These are phyloP conservation scores for Planoprotostelium fungivorum DNA, from an alignment of 78 protist genomes.

Conservation along the genomic window DNA sequence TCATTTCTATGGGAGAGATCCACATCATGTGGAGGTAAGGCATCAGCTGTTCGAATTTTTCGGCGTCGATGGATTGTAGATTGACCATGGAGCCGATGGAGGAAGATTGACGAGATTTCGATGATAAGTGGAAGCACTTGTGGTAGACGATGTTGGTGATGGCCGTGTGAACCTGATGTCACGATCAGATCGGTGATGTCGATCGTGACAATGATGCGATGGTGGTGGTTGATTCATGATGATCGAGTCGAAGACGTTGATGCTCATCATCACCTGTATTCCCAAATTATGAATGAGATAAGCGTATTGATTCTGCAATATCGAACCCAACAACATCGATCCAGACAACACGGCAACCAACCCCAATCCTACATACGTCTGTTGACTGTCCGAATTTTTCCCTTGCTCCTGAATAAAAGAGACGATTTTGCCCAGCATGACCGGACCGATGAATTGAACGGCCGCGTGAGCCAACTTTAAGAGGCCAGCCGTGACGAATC, in stretches of 20 bases:
- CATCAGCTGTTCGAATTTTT: constrained; percentile 55
- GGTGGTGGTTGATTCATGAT: constrained; percentile 19
- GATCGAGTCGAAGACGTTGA: too few species aligned
- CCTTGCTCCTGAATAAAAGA: background rate
- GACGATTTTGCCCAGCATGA: constrained; percentile 14
- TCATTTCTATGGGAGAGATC: constrained; percentile 44
- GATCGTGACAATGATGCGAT: constrained; percentile 41
- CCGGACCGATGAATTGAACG: constrained; percentile 45
- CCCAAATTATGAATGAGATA: constrained; percentile 13
- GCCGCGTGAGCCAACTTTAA: constrained; percentile 31
- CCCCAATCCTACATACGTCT: background rate
- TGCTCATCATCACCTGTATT: too few species aligned
- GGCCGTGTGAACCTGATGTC: constrained; percentile 41
- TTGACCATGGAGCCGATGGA: constrained; percentile 75
- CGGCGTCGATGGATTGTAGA: constrained; percentile 81
- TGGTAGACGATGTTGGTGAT: constrained; percentile 32
- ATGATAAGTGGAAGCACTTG: constrained; percentile 24
- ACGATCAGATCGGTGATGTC: constrained; percentile 45
- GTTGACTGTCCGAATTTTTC: background rate
- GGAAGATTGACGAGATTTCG: constrained; percentile 23
- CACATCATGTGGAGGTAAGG: constrained; percentile 77
- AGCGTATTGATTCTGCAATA: background rate
- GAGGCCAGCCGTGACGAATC: constrained; percentile 18
- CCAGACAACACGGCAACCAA: constrained; percentile 5
- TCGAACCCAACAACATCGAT: constrained; percentile 22